Conservation (phyloP, 352 stramenopile genomes). For the Globisporangium lucens region DNA sequence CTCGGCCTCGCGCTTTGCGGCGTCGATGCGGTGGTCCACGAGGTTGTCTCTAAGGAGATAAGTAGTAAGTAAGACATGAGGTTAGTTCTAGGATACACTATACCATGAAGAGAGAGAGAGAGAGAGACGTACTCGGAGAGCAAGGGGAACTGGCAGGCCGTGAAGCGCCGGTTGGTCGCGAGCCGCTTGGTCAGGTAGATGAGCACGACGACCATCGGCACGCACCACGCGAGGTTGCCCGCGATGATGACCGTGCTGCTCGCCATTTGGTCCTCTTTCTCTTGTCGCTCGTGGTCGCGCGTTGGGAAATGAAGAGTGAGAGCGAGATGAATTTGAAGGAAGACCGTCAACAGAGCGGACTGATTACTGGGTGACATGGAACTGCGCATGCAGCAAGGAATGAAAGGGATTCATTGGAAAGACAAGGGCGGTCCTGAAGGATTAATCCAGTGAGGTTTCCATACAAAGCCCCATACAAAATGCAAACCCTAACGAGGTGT, state of each 20-base stretch:
- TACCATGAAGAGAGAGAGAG: neutral
- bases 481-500: neutral
- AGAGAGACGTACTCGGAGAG: constrained; percentile 14
- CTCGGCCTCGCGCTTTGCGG: constrained; percentile 11
- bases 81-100: neutral
- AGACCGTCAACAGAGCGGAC: neutral
- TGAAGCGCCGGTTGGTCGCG: constrained; percentile 14
- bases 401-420: neutral
- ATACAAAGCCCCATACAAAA: neutral
- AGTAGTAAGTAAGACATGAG: neutral
- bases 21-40: constrained; percentile 15
- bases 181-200: constrained; percentile 15
- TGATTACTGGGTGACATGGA: neutral
- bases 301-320: neutral
- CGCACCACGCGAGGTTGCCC: constrained; percentile 11
- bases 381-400: neutral
- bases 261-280: neutral
- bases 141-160: constrained; percentile 8
- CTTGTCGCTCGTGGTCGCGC: neutral
- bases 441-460: neutral
- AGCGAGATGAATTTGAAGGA: neutral
- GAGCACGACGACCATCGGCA: constrained; percentile 11
- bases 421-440: neutral
- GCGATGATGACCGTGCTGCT: constrained; percentile 3
- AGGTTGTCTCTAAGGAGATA: neutral